A percentile compares a stretch with the other conserved stretches of the same genome.
Conservation (phyloP, 2,329 filamentous ascomycete genomes). For the Metarhizium guizhouense region DNA sequence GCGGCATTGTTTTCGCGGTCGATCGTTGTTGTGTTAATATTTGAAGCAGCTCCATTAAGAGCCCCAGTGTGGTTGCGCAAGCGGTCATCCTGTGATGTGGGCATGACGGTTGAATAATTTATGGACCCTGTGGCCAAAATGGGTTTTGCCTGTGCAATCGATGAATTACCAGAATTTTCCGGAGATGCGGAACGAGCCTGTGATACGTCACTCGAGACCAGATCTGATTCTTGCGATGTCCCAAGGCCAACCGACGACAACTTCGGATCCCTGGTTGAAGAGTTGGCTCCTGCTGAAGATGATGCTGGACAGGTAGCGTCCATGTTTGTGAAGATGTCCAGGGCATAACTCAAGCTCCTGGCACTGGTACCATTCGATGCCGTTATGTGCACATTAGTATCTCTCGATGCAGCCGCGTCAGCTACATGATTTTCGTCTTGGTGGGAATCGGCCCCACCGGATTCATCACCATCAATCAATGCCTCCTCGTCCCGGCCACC, state of each 20-base stretch:
- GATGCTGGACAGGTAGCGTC: not conserved
- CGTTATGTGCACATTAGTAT: not conserved
- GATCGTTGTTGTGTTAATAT: not conserved
- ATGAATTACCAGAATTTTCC: not conserved
- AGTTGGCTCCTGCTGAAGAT: too few species aligned
- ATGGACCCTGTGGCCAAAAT: not conserved
- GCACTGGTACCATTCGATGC: not conserved
- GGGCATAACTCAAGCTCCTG: not conserved
- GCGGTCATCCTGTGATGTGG: not conserved
- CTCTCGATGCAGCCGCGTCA: not conserved
- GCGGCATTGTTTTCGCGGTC: conserved; percentile 6
- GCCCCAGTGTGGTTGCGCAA: not conserved
- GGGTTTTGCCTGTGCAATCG: not conserved
- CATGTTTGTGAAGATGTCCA: not conserved
- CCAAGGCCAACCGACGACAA: not conserved
- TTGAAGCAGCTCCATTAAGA: not conserved
- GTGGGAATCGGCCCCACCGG: not conserved
- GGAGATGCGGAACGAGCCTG: not conserved
- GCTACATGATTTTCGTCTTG: not conserved
- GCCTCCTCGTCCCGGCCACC: conserved; percentile 54
- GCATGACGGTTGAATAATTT: not conserved
- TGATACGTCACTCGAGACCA: not conserved
- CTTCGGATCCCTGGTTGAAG: not conserved
- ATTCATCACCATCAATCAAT: conserved; percentile 23
- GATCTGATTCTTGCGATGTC: not conserved